A percentile compares a stretch with the other conserved stretches of the same genome.
phyloP scores from a whole-genome alignment of 345 rosid species.

The Stellera chamaejasme region DNA sequence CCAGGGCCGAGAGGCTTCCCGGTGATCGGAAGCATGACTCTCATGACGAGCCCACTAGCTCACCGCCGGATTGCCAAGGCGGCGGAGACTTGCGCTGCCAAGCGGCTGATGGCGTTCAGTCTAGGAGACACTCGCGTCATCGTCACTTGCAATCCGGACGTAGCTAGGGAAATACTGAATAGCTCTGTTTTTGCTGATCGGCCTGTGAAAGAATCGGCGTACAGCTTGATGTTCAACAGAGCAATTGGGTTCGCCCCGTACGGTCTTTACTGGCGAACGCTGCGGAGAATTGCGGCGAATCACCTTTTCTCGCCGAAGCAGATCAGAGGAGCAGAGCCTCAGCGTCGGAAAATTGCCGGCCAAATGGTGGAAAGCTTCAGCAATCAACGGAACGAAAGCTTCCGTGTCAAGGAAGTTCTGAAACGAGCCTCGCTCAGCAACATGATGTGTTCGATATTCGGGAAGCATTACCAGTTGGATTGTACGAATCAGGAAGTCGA shows the following conservation, averaged over 20 bases:
- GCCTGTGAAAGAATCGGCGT: conserved; percentile 69
- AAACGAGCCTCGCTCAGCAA: conserved; percentile 63
- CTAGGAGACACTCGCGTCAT: conserved; percentile 57
- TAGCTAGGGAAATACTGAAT: conserved; percentile 58
- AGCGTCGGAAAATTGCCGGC: conserved; percentile 31
- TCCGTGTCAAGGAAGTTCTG: conserved; percentile 38
- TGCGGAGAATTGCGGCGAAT: conserved; percentile 46
- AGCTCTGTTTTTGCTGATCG: conserved; percentile 66
- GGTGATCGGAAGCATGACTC: conserved; percentile 52
- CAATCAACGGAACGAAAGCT: conserved; percentile 12
- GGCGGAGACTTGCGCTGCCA: conserved; percentile 34
- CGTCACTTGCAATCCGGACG: conserved; percentile 59
- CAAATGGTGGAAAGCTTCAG: conserved; percentile 39
- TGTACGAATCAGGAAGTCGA: conserved; percentile 25
- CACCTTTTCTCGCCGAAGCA: conserved; percentile 63
- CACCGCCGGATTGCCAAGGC: conserved; percentile 46
- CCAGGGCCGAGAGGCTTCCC: conserved; percentile 79
- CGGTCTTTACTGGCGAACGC: conserved; percentile 70
- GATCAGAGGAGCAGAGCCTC: conserved; percentile 38
- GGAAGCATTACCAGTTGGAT: conserved; percentile 36
- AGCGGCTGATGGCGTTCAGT: conserved; percentile 65
- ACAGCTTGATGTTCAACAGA: conserved; percentile 61
- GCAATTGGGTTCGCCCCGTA: conserved; percentile 81
- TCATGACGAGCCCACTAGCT: conserved; percentile 48
- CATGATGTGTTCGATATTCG: conserved; percentile 77